Conservation (phyloP, 805 yeast species). For the Candida sithepensis region DNA sequence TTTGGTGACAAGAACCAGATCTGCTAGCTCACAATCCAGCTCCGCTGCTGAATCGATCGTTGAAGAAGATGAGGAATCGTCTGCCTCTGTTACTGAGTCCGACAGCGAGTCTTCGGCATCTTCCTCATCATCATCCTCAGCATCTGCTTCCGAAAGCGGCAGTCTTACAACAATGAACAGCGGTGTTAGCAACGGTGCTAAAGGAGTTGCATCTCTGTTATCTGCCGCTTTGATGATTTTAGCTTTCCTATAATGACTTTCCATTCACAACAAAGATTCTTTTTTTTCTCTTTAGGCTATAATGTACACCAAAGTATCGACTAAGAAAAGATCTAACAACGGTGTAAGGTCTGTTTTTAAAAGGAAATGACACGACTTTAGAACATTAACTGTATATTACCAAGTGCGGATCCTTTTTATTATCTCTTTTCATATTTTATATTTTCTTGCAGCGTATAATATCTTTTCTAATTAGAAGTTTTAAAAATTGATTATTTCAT, state of each 20-base stretch:
- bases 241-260: conserved; percentile 4
- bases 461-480: too few species aligned
- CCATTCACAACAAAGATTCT: background rate
- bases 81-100: background rate
- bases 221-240: conserved; percentile 12
- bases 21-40: background rate
- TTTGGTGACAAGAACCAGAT: background rate
- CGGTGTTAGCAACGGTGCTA: conserved; percentile 2
- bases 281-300: too few species aligned
- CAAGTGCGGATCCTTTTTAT: too few species aligned
- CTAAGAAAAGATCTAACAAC: too few species aligned
- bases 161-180: conserved; percentile 17
- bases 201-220: conserved; percentile 4
- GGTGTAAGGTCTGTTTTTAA: too few species aligned
- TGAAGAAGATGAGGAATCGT: too few species aligned
- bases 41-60: background rate
- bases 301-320: too few species aligned
- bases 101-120: conserved; percentile 12
- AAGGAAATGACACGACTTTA: too few species aligned
- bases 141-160: conserved; percentile 11
- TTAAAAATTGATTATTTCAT: too few species aligned
- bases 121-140: conserved; percentile 14
- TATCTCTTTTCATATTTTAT: background rate
- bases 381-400: too few species aligned
- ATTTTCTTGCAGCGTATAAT: background rate